A percentile compares a stretch with the other conserved stretches of the same genome.
These are phyloP conservation scores for Eutrema yunnanense DNA, from an alignment of 345 rosid species.

Conservation along the genomic window DNA sequence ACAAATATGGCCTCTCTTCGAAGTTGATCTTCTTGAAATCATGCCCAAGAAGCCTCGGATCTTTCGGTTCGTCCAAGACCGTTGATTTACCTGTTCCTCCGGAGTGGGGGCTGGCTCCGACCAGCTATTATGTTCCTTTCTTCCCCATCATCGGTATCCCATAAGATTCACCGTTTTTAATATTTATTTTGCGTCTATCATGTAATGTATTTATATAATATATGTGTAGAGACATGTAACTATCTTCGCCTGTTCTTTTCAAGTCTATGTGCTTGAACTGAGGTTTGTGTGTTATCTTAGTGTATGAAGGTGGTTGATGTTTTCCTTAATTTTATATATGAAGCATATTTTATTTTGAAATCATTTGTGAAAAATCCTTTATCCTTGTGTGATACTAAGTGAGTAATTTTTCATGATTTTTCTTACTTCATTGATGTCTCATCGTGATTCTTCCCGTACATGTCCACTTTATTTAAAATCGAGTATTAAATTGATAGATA, in stretches of 20 bases:
- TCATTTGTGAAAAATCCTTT: neutral
- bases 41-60: constrained; percentile 30
- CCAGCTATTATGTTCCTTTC: constrained; percentile 75
- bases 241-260: neutral
- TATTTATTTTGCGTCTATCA: neutral
- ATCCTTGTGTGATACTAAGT: neutral
- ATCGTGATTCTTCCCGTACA: neutral
- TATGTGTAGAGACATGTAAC: constrained; percentile 8
- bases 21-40: constrained; percentile 57
- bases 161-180: constrained; percentile 18
- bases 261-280: constrained; percentile 1
- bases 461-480: no score
- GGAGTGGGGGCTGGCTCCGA: constrained; percentile 90
- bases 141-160: constrained; percentile 89
- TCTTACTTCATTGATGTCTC: neutral
- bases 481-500: no score
- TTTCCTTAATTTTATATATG: neutral
- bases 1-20: constrained; percentile 45
- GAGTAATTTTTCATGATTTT: neutral
- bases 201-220: neutral
- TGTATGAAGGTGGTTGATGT: constrained; percentile 13
- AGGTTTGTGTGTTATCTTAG: constrained; percentile 16
- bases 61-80: constrained; percentile 56
- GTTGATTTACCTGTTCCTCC: constrained; percentile 67
- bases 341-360: neutral